These are phyloP conservation scores for Zopfochytrium polystomum DNA, from an alignment of 371 early-diverging fungal species.

Conservation along the genomic window DNA sequence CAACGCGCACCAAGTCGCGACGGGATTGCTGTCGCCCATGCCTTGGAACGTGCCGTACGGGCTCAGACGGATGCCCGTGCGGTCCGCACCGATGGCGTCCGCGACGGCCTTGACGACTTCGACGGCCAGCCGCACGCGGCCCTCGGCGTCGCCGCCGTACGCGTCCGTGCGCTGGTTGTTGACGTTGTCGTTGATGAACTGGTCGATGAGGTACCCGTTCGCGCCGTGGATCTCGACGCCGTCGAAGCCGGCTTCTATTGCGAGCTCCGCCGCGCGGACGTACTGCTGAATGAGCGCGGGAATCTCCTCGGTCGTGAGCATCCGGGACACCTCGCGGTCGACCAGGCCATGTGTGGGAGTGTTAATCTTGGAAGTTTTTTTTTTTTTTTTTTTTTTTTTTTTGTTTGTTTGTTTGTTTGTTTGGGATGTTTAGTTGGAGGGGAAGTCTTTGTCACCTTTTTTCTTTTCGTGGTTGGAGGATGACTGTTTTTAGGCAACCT, in stretches of 20 bases:
- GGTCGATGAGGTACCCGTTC: constrained; percentile 44
- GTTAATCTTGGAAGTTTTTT: no score
- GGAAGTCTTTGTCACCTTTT: no score
- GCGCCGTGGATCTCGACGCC: constrained; percentile 84
- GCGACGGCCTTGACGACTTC: constrained; percentile 38
- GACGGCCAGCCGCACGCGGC: constrained; percentile 39
- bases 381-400: no score
- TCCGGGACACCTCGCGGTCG: no score
- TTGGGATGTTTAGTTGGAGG: no score
- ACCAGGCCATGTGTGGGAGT: no score
- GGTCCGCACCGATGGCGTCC: constrained; percentile 26
- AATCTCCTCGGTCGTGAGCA: not conserved
- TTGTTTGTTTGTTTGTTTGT: no score
- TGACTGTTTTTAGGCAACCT: no score
- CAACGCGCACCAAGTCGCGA: constrained; percentile 28
- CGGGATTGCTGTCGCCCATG: constrained; percentile 22
- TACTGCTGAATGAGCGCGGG: not conserved
- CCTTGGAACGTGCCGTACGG: no score
- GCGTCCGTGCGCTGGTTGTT: constrained; percentile 42
- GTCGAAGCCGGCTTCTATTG: constrained; percentile 52
- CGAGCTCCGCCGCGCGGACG: not conserved
- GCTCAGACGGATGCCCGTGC: constrained; percentile 43
- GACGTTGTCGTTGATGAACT: constrained; percentile 36
- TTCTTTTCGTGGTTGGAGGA: no score
- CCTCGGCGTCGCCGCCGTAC: constrained; percentile 50